A percentile compares a stretch with the other conserved stretches of the same genome.
Evolutionary conservation across 1,284 basidiomycete species (phyloP).

Genomic region (Trichosporon sp.): DNA sequence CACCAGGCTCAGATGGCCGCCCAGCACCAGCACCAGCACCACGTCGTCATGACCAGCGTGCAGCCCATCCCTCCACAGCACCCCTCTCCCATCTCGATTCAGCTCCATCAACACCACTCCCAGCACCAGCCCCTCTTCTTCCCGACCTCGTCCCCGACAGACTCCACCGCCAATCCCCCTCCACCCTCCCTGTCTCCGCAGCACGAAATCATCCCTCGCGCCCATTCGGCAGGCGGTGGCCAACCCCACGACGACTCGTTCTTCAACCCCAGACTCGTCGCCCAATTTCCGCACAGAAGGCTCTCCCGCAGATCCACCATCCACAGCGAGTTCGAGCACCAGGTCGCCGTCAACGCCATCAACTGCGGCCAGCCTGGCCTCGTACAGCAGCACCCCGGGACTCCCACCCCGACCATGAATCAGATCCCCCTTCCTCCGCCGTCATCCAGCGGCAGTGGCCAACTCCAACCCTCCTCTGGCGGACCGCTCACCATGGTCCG

Average conservation of each 20-base stretch:
- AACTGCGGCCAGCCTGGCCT: neutral
- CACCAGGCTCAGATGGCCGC: neutral
- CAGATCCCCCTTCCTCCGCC: neutral
- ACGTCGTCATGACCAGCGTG: neutral
- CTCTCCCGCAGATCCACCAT: neutral
- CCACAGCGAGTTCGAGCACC: constrained; percentile 2
- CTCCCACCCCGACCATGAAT: neutral
- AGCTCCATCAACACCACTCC: neutral
- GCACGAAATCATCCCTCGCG: constrained; percentile 24
- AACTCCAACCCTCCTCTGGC: neutral
- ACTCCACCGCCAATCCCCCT: neutral
- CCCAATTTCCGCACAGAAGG: constrained; percentile 13
- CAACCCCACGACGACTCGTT: constrained; percentile 19
- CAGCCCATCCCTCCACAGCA: neutral
- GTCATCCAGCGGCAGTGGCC: neutral
- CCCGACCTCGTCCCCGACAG: neutral
- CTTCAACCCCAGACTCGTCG: constrained; percentile 10
- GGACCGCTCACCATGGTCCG: constrained; percentile 7
- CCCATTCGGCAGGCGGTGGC: constrained; percentile 22
- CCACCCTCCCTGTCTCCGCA: neutral
- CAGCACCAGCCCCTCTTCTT: neutral
- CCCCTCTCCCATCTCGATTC: neutral
- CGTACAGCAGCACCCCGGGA: neutral
- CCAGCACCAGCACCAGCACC: constrained; percentile 6
- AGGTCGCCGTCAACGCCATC: constrained; percentile 1